Evolutionary conservation across 306 rosid genomes (phyloP), one percentile per base, ranked within the genome.

Genomic region (Oemleria cerasiformis): DNA sequence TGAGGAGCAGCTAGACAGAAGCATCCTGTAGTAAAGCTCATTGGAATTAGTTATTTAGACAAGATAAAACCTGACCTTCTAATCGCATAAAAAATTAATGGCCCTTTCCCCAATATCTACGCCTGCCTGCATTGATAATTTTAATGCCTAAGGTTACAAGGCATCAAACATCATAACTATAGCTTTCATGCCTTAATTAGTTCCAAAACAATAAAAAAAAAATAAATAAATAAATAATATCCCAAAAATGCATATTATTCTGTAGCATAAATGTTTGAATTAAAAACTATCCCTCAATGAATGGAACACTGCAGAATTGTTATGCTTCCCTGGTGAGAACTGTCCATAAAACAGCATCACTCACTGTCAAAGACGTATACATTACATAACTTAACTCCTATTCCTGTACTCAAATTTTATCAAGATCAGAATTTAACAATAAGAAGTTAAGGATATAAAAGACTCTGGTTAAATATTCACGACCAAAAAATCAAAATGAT

Each of bases 1-100:
- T 71, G 94, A 84, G 39, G 98, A 93, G 79, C 98, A 93, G 86
- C 98, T 84, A 72, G 97, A 90, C 73, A 83, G 84, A 82, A 93
- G 96, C 97, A 93, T 82, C 86, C 97, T 93, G 79, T 60, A 85
- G 25, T 67, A 60, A 39, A 45, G 41, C 8, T 17, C 41, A 51
- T 64, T 73, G 65, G 75, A 71, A 58, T 60, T 68, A 67, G n/a
- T 12, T 68, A 40, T 30, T 66, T 60, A 38, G 65, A 15, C 34
- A 60, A 60, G 34, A 36, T 1, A 34, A n/a, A n/a, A 60, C 68
- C 51, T 42, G 36, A 63, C 40, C 44, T 10, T 15, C 20, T 23
- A 44, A 15, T 45, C 23, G 44, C 21, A 25, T 45, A 43, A 56
- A 47, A 66, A 45, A 23, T 0, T 45, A 16, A 47, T 53, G 58